These are phyloP conservation scores for Sesbania bispinosa DNA, from an alignment of 306 rosid species.

Conservation along the genomic window DNA sequence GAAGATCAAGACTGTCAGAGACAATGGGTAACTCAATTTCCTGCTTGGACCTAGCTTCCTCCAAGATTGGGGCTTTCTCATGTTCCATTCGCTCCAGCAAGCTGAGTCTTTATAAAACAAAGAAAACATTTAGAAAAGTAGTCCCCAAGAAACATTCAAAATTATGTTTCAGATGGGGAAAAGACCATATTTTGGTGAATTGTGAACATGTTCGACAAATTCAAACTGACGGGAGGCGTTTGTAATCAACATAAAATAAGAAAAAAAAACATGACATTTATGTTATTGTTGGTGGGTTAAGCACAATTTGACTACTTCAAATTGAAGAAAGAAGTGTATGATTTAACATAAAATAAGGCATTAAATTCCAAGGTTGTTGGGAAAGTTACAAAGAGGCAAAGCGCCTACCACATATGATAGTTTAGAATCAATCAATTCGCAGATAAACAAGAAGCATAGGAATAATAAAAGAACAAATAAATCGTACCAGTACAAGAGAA, in stretches of 20 bases:
- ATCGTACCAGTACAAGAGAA: constrained; percentile 10
- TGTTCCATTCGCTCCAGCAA: constrained; percentile 51
- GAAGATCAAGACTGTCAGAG: constrained; percentile 31
- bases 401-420: not conserved
- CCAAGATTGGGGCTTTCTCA: constrained; percentile 37
- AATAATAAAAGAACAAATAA: not conserved
- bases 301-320: constrained; percentile 31
- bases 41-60: constrained; percentile 27
- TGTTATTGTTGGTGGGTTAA: not conserved
- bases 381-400: constrained; percentile 7
- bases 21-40: constrained; percentile 45
- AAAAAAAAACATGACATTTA: not conserved
- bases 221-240: constrained; percentile 9
- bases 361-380: not conserved
- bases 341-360: not conserved
- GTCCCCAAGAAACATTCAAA: not conserved
- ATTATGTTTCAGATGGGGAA: not conserved
- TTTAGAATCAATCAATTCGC: not conserved
- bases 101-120: constrained; percentile 1
- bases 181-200: constrained; percentile 1
- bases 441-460: not conserved
- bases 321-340: not conserved
- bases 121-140: constrained; percentile 10
- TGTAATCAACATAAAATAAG: constrained; percentile 2
- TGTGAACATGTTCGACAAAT: not conserved